Evolutionary conservation across 768 basidiomycete genomes (phyloP).

Genomic region (Phallus indusiatus): DNA sequence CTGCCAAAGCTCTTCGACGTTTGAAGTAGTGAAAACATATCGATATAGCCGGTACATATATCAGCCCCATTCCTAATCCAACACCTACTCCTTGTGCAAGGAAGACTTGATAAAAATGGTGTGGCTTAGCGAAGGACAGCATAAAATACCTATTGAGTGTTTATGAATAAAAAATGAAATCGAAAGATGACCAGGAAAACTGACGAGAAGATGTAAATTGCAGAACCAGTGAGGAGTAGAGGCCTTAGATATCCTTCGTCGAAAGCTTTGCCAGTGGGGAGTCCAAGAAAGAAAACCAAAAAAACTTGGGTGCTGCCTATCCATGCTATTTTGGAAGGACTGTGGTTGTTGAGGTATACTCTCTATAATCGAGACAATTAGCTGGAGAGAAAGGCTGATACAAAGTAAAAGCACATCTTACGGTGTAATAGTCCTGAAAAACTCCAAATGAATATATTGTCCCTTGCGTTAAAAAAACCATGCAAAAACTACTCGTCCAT

Average conservation of each 20-base stretch:
- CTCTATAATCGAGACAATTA: slow-evolving; percentile 18
- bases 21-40: slow-evolving; percentile 40
- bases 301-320: slow-evolving; percentile 10
- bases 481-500: slow-evolving; percentile 25
- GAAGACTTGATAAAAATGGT: slow-evolving; percentile 27
- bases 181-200: too few species aligned
- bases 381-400: too few species aligned
- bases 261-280: slow-evolving; percentile 7
- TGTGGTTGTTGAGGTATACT: slow-evolving; percentile 27
- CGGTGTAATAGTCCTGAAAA: slow-evolving; percentile 44
- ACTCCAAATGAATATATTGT: slow-evolving; percentile 39
- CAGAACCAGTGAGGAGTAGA: too few species aligned
- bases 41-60: slow-evolving; percentile 37
- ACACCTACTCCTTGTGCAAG: slow-evolving; percentile 35
- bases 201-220: too few species aligned
- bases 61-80: slow-evolving; percentile 34
- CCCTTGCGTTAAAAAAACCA: slow-evolving; percentile 40
- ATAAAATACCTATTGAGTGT: slow-evolving; percentile 25
- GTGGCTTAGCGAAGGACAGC: slow-evolving; percentile 37
- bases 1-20: slow-evolving; percentile 30
- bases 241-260: slow-evolving; percentile 9
- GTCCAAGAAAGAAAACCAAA: slow-evolving; percentile 2
- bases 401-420: slow-evolving; percentile 23
- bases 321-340: slow-evolving; percentile 23
- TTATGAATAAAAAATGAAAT: background rate